phyloP scores from a whole-genome alignment of 495 filamentous ascomycete genomes.

The Trichodelitschia bisporula region DNA sequence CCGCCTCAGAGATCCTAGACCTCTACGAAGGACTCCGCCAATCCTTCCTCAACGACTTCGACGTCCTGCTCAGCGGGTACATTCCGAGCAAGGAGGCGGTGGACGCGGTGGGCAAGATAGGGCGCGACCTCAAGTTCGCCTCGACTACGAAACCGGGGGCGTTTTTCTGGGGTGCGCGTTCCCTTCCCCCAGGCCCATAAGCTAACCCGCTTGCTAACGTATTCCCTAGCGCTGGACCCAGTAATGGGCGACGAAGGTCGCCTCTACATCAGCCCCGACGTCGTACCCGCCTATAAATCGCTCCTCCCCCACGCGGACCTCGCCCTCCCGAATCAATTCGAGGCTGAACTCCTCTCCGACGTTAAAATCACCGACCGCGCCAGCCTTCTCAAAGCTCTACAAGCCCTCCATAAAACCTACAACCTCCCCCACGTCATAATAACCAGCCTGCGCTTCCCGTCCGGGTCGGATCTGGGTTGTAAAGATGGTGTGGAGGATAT shows the following conservation, averaged over 20 bases:
- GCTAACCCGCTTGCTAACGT: not conserved
- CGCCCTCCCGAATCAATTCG: slow-evolving; percentile 90
- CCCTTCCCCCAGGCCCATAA: not conserved
- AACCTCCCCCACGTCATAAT: slow-evolving; percentile 75
- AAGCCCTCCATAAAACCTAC: slow-evolving; percentile 50
- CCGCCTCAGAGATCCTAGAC: slow-evolving; percentile 59
- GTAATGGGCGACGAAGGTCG: slow-evolving; percentile 94
- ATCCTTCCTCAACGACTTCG: slow-evolving; percentile 61
- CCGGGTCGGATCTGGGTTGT: slow-evolving; percentile 2
- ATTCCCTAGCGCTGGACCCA: slow-evolving; percentile 63
- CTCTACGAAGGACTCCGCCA: slow-evolving; percentile 67
- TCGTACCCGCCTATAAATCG: slow-evolving; percentile 71
- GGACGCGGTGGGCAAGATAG: slow-evolving; percentile 64
- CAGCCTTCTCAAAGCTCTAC: slow-evolving; percentile 47
- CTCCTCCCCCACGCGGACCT: slow-evolving; percentile 62
- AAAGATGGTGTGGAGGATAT: slow-evolving; percentile 13
- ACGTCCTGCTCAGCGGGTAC: slow-evolving; percentile 84
- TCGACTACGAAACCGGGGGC: slow-evolving; percentile 37
- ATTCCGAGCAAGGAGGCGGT: slow-evolving; percentile 65
- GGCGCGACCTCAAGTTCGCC: slow-evolving; percentile 46
- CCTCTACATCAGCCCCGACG: slow-evolving; percentile 72
- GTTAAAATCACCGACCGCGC: slow-evolving; percentile 53
- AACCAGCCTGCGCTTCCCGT: slow-evolving; percentile 44
- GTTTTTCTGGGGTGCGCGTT: slow-evolving; percentile 62
- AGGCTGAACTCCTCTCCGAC: slow-evolving; percentile 70